Percentiles rank a stretch among this genome's conserved stretches.
Evolutionary conservation across 805 yeast genomes (phyloP).

Genomic region (Zygosaccharomyces gambellarensis): DNA sequence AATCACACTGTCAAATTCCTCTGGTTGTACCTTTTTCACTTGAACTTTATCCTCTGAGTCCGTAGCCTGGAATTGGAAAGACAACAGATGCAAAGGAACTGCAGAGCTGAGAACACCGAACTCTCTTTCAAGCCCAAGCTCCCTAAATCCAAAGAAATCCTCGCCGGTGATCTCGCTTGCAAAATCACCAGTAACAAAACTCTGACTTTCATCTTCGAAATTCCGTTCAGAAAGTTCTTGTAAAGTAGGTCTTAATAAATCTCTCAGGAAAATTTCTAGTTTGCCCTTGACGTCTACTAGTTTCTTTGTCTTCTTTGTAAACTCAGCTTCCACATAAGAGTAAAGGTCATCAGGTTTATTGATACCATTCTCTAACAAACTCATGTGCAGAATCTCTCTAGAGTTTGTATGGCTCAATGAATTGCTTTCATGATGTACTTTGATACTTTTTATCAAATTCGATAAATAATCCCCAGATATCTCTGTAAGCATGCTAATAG

Average conservation of each 20-base stretch:
- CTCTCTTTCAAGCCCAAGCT: conserved; percentile 88
- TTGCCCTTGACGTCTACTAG: conserved; percentile 63
- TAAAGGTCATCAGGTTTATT: conserved; percentile 72
- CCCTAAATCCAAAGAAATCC: conserved; percentile 96
- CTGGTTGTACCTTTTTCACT: conserved; percentile 51
- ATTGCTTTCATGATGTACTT: conserved; percentile 62
- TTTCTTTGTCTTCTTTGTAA: conserved; percentile 63
- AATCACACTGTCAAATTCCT: conserved; percentile 56
- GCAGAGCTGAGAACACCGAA: conserved; percentile 78
- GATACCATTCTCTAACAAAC: conserved; percentile 83
- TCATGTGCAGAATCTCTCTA: conserved; percentile 48
- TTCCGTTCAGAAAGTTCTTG: conserved; percentile 71
- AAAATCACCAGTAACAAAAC: conserved; percentile 91
- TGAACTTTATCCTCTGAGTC: conserved; percentile 54
- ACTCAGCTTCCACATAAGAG: conserved; percentile 66
- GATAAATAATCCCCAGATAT: conserved; percentile 75
- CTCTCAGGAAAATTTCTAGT: conserved; percentile 68
- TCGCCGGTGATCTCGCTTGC: conserved; percentile 85
- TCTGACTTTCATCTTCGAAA: conserved; percentile 88
- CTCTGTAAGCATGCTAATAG: conserved; percentile 75
- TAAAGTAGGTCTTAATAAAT: conserved; percentile 71
- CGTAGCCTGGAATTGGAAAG: conserved; percentile 54
- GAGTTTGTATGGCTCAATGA: conserved; percentile 33
- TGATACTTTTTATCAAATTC: conserved; percentile 67
- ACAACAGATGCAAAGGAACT: conserved; percentile 79